These are phyloP conservation scores for Calendula officinalis DNA, from an alignment of 129 eudicot species.

Conservation along the genomic window DNA sequence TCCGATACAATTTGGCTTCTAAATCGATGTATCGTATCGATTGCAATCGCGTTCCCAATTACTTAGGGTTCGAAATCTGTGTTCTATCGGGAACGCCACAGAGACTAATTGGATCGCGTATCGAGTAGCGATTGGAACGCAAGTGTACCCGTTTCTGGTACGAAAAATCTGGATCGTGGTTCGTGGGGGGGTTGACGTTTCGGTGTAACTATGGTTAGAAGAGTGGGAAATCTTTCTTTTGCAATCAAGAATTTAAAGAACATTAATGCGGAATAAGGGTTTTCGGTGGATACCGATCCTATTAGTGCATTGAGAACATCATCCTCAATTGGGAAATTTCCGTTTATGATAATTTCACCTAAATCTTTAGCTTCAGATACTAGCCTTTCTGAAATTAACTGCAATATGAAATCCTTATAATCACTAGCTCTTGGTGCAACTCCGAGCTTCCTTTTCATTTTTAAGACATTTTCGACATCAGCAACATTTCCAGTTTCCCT, in stretches of 20 bases:
- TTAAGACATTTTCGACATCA: slow-evolving; percentile 53
- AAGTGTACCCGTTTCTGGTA: too few species aligned
- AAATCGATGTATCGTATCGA: too few species aligned
- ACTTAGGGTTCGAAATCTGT: too few species aligned
- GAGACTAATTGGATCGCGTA: too few species aligned
- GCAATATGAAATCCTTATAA: slow-evolving; percentile 51
- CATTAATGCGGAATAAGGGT: slow-evolving; percentile 53
- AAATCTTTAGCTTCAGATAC: slow-evolving; percentile 67
- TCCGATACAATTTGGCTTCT: too few species aligned
- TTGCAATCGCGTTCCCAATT: too few species aligned
- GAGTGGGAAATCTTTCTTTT: slow-evolving; percentile 54
- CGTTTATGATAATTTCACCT: slow-evolving; percentile 61
- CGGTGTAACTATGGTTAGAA: slow-evolving; percentile 15
- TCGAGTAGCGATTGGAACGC: too few species aligned
- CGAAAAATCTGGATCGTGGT: too few species aligned
- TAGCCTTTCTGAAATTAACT: slow-evolving; percentile 59
- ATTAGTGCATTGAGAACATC: slow-evolving; percentile 71
- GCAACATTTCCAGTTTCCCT: slow-evolving; percentile 45
- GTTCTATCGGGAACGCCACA: too few species aligned
- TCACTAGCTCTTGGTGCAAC: slow-evolving; percentile 80
- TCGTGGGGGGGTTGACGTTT: too few species aligned
- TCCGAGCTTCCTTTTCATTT: slow-evolving; percentile 80
- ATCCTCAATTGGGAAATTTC: slow-evolving; percentile 70
- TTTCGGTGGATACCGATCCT: slow-evolving; percentile 58
- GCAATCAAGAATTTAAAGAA: slow-evolving; percentile 59